phyloP scores from a whole-genome alignment of 2,329 filamentous ascomycete species.

The Cytospora leucostoma region DNA sequence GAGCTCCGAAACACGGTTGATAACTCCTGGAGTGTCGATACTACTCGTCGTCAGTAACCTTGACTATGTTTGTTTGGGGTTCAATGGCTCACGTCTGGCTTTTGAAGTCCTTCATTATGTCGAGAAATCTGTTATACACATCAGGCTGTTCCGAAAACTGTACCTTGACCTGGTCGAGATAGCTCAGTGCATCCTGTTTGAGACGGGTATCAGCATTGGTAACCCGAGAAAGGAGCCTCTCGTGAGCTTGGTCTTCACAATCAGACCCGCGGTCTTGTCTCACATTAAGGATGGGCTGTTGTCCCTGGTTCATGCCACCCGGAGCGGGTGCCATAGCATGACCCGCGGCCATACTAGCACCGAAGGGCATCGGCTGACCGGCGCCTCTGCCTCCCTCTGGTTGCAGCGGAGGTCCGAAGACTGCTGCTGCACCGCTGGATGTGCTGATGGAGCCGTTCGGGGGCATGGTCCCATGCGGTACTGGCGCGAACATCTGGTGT shows the following conservation, averaged over 20 bases:
- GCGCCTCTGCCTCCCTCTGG: conserved; percentile 56
- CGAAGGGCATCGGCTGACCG: conserved; percentile 64
- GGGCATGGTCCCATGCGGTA: conserved; percentile 52
- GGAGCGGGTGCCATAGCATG: conserved; percentile 44
- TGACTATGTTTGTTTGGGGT: neutral
- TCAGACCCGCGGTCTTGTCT: conserved; percentile 36
- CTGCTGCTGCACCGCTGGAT: conserved; percentile 60
- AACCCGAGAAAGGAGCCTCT: conserved; percentile 5
- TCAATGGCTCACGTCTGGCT: conserved; percentile 75
- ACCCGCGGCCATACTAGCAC: conserved; percentile 44
- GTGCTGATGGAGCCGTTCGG: conserved; percentile 57
- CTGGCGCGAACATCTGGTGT: conserved; percentile 60
- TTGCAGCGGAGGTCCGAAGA: conserved; percentile 71
- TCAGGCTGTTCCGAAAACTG: conserved; percentile 96
- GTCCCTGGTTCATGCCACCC: conserved; percentile 69
- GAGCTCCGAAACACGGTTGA: conserved; percentile 91
- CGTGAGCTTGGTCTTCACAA: conserved; percentile 19
- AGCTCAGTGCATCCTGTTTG: conserved; percentile 74
- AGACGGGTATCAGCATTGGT: conserved; percentile 32
- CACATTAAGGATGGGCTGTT: conserved; percentile 81
- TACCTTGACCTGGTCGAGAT: conserved; percentile 97
- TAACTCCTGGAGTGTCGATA: conserved; percentile 96
- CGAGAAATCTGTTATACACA: conserved; percentile 94
- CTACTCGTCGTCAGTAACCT: conserved; percentile 43
- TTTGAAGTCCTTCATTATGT: conserved; percentile 99